phyloP scores from a whole-genome alignment of 108 stramenopile species.

The Hondaea fermentalgiana region DNA sequence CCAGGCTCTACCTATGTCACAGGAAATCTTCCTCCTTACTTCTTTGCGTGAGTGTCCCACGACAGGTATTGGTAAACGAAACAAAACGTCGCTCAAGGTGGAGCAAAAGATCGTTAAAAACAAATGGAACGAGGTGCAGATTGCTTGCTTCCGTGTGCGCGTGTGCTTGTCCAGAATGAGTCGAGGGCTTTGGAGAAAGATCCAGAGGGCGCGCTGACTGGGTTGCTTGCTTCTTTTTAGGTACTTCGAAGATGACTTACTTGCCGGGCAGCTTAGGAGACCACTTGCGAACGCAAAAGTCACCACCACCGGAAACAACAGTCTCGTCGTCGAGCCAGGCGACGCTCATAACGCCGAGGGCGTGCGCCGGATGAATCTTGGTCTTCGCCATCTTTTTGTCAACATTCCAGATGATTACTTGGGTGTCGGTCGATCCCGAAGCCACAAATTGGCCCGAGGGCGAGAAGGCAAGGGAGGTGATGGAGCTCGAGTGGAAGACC shows the following conservation, averaged over 20 bases:
- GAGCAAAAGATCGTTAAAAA: no score
- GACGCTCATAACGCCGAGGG: background rate
- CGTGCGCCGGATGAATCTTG: background rate
- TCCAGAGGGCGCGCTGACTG: no score
- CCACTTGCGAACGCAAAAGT: conserved; percentile 13
- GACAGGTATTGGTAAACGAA: no score
- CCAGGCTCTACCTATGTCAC: no score
- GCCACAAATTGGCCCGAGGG: background rate
- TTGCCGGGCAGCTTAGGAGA: background rate
- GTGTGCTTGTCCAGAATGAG: no score
- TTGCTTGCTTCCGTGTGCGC: no score
- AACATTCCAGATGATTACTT: background rate
- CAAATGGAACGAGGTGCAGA: no score
- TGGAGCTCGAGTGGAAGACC: background rate
- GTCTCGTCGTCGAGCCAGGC: conserved; percentile 11
- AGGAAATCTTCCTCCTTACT: no score
- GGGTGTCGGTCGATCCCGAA: background rate
- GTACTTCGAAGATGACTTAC: no score
- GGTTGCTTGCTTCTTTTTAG: background rate
- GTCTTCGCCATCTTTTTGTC: conserved; percentile 15
- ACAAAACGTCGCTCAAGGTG: no score
- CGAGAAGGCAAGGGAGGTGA: background rate
- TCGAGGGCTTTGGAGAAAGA: no score
- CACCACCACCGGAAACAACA: background rate
- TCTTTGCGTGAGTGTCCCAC: no score